Evolutionary conservation across 495 filamentous ascomycete genomes (phyloP).

Genomic region (Chaetomium cochliodes): DNA sequence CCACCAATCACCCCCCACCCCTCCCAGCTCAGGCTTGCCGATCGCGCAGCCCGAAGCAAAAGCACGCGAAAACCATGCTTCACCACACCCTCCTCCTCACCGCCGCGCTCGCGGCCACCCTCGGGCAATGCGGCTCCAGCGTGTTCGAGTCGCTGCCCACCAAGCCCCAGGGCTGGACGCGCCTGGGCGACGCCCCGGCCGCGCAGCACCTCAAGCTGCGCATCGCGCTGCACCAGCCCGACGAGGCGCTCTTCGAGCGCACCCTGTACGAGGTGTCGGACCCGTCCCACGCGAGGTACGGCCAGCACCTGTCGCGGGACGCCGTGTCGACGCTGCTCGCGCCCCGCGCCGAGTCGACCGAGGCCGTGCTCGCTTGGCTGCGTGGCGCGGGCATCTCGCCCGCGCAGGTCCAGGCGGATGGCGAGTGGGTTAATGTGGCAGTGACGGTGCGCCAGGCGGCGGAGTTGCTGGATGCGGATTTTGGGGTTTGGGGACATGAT

Average conservation of each 20-base stretch:
- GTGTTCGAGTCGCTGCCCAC: constrained; percentile 4
- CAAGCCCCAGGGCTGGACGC: constrained; percentile 5
- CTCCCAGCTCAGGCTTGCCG: background rate
- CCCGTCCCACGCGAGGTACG: background rate
- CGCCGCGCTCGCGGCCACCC: constrained; percentile 3
- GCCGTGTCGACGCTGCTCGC: constrained; percentile 1
- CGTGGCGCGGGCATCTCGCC: constrained; percentile 1
- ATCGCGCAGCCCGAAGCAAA: background rate
- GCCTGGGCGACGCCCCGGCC: background rate
- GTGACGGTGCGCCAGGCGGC: constrained; percentile 11
- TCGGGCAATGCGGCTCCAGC: constrained; percentile 3
- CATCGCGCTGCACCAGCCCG: constrained; percentile 12
- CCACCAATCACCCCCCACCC: no score
- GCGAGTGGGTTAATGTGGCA: constrained; percentile 3
- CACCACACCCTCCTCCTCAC: background rate
- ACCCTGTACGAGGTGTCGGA: constrained; percentile 10
- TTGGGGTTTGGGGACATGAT: constrained; percentile 10
- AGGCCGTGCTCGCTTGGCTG: constrained; percentile 6
- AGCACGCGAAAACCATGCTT: background rate
- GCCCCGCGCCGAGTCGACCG: constrained; percentile 10
- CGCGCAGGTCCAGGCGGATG: background rate
- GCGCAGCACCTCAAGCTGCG: constrained; percentile 1
- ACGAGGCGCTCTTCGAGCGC: constrained; percentile 12
- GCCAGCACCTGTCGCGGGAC: constrained; percentile 10
- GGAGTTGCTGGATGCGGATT: constrained; percentile 7